phyloP scores from a whole-genome alignment of 352 stramenopile species.

The Globisporangium solare region DNA sequence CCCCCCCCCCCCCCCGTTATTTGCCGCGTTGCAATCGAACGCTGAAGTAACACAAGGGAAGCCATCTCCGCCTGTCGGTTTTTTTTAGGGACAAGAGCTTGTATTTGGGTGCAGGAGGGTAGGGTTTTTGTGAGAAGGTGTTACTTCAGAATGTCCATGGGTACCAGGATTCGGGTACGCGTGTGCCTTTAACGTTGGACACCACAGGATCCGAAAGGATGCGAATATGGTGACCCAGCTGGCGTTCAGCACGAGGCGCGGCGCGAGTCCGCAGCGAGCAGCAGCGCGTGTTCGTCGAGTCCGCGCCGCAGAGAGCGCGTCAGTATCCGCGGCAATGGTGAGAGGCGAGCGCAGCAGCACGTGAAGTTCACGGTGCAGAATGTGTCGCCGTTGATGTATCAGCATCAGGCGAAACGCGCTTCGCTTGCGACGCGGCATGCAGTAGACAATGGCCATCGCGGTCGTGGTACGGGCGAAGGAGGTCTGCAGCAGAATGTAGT shows the following conservation, averaged over 20 bases:
- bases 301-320: neutral
- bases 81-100: neutral
- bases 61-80: neutral
- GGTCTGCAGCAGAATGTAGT: neutral
- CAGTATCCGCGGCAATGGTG: neutral
- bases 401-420: slow-evolving; percentile 6
- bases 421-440: neutral
- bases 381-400: slow-evolving; percentile 36
- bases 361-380: slow-evolving; percentile 51
- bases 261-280: no score
- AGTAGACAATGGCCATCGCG: neutral
- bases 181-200: neutral
- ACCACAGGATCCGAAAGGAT: neutral
- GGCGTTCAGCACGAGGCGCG: slow-evolving; percentile 16
- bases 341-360: slow-evolving; percentile 13
- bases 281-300: neutral
- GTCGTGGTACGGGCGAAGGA: neutral
- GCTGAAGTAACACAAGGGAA: neutral
- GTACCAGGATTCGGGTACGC: neutral
- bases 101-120: neutral
- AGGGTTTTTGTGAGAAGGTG: neutral
- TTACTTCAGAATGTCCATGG: neutral
- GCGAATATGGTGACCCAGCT: slow-evolving; percentile 23
- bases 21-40: neutral
- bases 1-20: no score